phyloP scores from a whole-genome alignment of 805 yeast species.

The Kluyveromyces nonfermentans region DNA sequence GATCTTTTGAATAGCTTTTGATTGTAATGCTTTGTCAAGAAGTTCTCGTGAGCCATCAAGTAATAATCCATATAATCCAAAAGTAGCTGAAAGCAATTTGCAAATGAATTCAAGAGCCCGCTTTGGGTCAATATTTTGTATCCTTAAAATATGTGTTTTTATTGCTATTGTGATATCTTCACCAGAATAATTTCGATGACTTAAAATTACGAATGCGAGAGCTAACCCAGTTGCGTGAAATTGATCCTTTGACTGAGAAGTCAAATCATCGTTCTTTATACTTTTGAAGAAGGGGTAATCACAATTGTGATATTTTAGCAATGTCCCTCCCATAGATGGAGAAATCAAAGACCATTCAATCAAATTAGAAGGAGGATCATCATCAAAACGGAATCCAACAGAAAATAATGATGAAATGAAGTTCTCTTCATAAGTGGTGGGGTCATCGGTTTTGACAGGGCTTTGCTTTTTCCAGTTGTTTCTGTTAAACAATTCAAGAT shows the following conservation, averaged over 20 bases:
- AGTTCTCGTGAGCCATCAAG: conserved; percentile 29
- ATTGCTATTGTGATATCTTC: conserved; percentile 30
- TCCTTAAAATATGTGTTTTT: conserved; percentile 20
- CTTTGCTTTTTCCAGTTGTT: conserved; percentile 8
- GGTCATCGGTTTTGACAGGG: not conserved
- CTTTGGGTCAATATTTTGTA: conserved; percentile 13
- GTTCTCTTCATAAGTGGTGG: conserved; percentile 4
- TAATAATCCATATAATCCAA: conserved; percentile 27
- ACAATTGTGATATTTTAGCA: conserved; percentile 14
- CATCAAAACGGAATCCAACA: conserved; percentile 21
- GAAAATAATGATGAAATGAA: conserved; percentile 24
- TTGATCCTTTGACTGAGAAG: conserved; percentile 13
- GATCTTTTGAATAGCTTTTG: conserved; percentile 29
- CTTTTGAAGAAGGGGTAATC: conserved; percentile 15
- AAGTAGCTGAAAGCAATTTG: conserved; percentile 19
- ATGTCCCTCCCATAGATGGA: conserved; percentile 28
- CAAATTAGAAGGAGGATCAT: conserved; percentile 14
- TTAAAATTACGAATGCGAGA: conserved; percentile 27
- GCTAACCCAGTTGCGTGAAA: conserved; percentile 27
- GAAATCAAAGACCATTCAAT: conserved; percentile 26
- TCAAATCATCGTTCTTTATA: conserved; percentile 11
- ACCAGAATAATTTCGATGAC: conserved; percentile 27
- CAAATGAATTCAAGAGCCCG: conserved; percentile 24
- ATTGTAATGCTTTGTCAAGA: conserved; percentile 28
- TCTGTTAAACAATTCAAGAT: conserved; percentile 7